These are phyloP conservation scores for Berkeleyomyces rouxiae DNA, from an alignment of 2,329 filamentous ascomycete genomes.

Conservation along the genomic window DNA sequence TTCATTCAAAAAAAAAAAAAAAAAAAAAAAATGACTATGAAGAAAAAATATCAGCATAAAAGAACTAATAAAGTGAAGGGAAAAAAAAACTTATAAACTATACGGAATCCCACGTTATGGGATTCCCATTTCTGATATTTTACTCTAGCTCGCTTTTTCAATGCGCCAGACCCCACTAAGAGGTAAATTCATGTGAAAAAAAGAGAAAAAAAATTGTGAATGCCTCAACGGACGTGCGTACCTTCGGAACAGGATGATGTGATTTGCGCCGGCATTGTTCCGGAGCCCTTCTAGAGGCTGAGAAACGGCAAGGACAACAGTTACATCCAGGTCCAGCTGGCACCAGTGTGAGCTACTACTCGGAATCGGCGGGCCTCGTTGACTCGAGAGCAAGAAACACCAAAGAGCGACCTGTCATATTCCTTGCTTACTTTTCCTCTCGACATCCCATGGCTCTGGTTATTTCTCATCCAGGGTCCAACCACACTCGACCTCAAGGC, in stretches of 20 bases:
- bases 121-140: neutral
- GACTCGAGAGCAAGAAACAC: too few relatives aligned
- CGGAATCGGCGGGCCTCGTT: too few relatives aligned
- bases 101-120: neutral
- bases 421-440: neutral
- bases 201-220: neutral
- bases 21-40: neutral
- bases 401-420: neutral
- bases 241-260: neutral
- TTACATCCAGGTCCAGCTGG: too few relatives aligned
- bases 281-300: neutral
- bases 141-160: neutral
- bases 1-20: neutral
- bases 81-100: conserved; percentile 1
- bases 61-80: neutral
- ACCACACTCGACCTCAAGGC: neutral
- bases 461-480: neutral
- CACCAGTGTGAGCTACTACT: too few relatives aligned
- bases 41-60: neutral
- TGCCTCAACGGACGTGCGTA: neutral
- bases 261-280: neutral
- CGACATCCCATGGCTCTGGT: too few relatives aligned
- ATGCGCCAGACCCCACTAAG: neutral
- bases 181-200: neutral
- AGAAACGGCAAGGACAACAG: neutral